Evolutionary conservation across 306 rosid species (phyloP), one percentile per base, ranked within the genome.

Genomic region (Oxytropis ochrocephala): DNA sequence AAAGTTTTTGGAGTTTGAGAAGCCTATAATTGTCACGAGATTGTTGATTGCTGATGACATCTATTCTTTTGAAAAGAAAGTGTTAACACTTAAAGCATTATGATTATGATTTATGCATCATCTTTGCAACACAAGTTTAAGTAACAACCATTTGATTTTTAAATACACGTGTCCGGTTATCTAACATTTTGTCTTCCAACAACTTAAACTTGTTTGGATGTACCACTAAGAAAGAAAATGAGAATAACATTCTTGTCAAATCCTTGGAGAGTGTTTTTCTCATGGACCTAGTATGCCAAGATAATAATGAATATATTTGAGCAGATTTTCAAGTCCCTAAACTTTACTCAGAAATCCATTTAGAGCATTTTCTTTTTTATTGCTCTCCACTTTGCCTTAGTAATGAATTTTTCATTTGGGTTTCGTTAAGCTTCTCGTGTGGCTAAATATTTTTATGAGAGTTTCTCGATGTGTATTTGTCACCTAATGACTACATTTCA

Each of bases 91-190:
- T n/a, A n/a, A n/a, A n/a, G n/a, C n/a, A n/a, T n/a, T n/a, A n/a
- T n/a, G n/a, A n/a, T n/a, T n/a, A n/a, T n/a, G n/a, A n/a, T n/a
- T n/a, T n/a, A n/a, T n/a, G n/a, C n/a, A n/a, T n/a, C n/a, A n/a
- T n/a, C n/a, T n/a, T n/a, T n/a, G n/a, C n/a, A n/a, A n/a, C n/a
- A n/a, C n/a, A n/a, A n/a, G n/a, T n/a, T n/a, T n/a, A n/a, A n/a
- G n/a, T n/a, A n/a, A n/a, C 65, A 35, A 35, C 50, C 33, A 48
- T 69, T 38, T 55, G 56, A 39, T 71, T 58, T 70, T 54, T 67
- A 42, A 49, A 68, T 33, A 21, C 19, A 67, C 0, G 14, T 38
- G 42, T 51, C 18, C 46, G n/a, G 64, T 44, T 3, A 29, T 46
- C 17, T 42, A 33, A 56, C 42, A 1, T 61, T 18, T 69, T 60